Conservation (phyloP, 495 filamentous ascomycete species). For the Penicillium tannophilum region DNA sequence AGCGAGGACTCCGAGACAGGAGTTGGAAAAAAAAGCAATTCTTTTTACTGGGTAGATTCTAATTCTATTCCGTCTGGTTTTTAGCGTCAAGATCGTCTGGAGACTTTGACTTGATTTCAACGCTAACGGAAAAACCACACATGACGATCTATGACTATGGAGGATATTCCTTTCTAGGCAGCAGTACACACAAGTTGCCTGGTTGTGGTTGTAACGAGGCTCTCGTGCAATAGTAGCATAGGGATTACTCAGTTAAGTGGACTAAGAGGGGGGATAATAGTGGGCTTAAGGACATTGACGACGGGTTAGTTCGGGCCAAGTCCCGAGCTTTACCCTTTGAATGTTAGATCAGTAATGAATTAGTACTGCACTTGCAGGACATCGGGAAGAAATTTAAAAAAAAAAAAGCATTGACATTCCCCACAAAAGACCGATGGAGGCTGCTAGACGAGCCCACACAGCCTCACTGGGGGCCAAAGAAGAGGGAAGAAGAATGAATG, state of each 20-base stretch:
- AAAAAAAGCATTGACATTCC: conserved; percentile 7
- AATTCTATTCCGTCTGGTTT: background rate
- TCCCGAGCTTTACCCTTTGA: background rate
- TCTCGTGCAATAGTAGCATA: background rate
- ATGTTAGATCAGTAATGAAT: background rate
- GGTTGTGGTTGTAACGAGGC: background rate
- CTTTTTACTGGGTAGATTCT: background rate
- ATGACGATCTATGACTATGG: background rate
- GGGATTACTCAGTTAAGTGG: background rate
- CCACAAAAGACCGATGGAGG: conserved; percentile 8
- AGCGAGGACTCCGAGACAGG: conserved; percentile 19
- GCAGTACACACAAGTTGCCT: background rate
- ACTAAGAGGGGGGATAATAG: background rate
- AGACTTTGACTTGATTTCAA: background rate
- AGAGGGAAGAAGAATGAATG: background rate
- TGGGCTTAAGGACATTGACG: background rate
- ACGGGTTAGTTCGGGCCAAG: background rate
- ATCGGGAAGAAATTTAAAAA: conserved; percentile 1
- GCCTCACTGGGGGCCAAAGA: conserved; percentile 1
- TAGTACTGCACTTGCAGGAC: conserved; percentile 8
- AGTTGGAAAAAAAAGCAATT: conserved; percentile 17
- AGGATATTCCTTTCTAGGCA: background rate
- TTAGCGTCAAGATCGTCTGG: background rate
- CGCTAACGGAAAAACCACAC: background rate
- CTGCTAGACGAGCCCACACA: conserved; percentile 1